A percentile compares a stretch with the other conserved stretches of the same genome.
Evolutionary conservation across 179 eudicot species (phyloP).

Genomic region (Silene vulgaris): DNA sequence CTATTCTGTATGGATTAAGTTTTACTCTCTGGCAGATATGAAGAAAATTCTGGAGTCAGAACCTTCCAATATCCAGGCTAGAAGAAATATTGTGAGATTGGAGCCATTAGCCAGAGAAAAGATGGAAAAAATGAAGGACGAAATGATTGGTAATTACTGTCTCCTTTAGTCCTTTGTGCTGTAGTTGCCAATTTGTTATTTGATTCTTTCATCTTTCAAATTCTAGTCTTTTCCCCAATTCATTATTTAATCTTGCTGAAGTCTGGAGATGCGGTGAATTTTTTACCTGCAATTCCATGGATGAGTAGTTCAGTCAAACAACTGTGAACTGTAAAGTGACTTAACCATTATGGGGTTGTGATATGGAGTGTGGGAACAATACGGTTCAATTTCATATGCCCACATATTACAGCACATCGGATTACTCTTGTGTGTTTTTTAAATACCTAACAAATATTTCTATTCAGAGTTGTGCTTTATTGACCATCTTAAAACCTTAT

Average conservation of each 20-base stretch:
- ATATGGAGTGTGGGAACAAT: not conserved
- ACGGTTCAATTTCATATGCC: not conserved
- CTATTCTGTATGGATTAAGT: not conserved
- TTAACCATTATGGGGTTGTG: not conserved
- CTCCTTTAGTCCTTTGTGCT: not conserved
- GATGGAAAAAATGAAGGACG: conserved; percentile 92
- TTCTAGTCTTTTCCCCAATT: not conserved
- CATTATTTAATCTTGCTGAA: not conserved
- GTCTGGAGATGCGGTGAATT: not conserved
- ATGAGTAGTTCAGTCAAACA: not conserved
- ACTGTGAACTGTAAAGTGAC: not conserved
- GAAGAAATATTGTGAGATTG: conserved; percentile 60
- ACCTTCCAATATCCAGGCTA: conserved; percentile 63
- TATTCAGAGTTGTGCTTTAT: not conserved
- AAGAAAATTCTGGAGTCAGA: conserved; percentile 75
- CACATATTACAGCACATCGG: not conserved
- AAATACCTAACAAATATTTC: not conserved
- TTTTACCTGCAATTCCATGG: conserved; percentile 2
- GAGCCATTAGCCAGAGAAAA: conserved; percentile 90
- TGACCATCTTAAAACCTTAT: not conserved
- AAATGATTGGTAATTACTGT: conserved; percentile 69
- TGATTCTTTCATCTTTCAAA: not conserved
- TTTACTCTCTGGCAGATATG: conserved; percentile 43
- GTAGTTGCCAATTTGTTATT: not conserved
- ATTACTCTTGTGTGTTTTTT: not conserved